Base-by-base conservation (phyloP, 352 stramenopile species). In the Phytophthora aleatoria region DNA sequence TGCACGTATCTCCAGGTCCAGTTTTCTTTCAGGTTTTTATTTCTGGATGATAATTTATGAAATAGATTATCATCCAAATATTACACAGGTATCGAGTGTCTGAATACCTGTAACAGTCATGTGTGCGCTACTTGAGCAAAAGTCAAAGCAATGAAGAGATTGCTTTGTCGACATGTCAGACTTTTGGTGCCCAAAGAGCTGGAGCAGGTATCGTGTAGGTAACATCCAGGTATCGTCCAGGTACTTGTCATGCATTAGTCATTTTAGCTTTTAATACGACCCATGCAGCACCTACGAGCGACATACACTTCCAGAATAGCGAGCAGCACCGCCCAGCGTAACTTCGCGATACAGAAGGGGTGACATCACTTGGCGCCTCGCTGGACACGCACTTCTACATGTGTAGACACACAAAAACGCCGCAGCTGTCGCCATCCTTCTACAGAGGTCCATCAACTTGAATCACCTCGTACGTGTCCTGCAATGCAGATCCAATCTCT, bases 391-490 rank as follows among this genome's bases (percentile, higher is more conserved):
- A 28, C 39, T 50, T 59, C 52, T 30, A 59, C 13, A 51, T 10
- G 28, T 42, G n/a, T 5, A 50, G 39, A n/a, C 43, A 48, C n/a
- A 15, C 55, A 41, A 54, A 7, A 5, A 62, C 43, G 7, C 55
- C 55, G 24, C 55, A 62, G 42, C 54, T 53, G 30, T 61, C 30
- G 20, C 44, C 7, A 45, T 53, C 54, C 6, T 30, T 52, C 44
- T 51, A 28, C 39, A 20, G 28, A 41, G 53, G 53, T 10, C 11
- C 13, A 2, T 44, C 39, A 49, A 38, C 8, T 28, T 13, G 33
- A 10, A 13, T 49, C 9, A 36, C 1, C 27, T 43, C n/a, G 39
- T 60, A 51, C 15, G 12, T 51, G 31, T 44, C 53, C n/a, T 20
- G 39, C 39, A 60, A 9, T 31, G 39, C 31, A n/a, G 27, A 51